Base-by-base conservation (phyloP, 2,329 filamentous ascomycete genomes). In the Ceratocystis colombiana region DNA sequence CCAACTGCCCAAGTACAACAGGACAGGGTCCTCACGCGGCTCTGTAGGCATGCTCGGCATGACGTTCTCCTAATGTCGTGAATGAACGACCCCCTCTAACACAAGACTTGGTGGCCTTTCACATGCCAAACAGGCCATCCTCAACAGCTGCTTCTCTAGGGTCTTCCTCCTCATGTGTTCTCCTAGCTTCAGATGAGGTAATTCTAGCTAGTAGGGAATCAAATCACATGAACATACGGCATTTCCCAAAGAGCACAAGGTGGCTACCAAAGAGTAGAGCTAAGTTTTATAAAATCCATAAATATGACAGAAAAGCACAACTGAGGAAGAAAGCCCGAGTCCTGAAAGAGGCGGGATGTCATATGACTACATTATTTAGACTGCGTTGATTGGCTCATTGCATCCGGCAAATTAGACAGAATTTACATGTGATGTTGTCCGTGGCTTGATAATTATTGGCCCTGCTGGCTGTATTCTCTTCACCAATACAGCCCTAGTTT, bases 381-480 rank as follows among this genome's bases (percentile, higher is more conserved):
- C n/a, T 45, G 50, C 25, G 61, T 44, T 48, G 20, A 63, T 63
- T 63, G 61, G 61, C 61, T 30, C 10, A 17, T 20, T 63, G 41
- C 25, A 37, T 15, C 61, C 44, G 41, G 61, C 15, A 50, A 28
- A 15, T 41, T 45, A 6, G 6, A 46, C 17, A 30, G 17, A 45
- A 48, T 62, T 62, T 22, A 15, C 61, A 62, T 62, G 61, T 62
- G 61, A 62, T 46, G 6, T 7, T n/a, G 55, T n/a, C 22, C 37
- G 37, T 28, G 48, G 25, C 7, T 25, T 59, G 46, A 33, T 33
- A 41, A 10, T 4, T 41, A 41, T 41, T 41, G 37, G 3, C 37
- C 37, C 37, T 41, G 10, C 10, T 41, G 10, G 37, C 37, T 12
- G 37, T 12, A 41, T 41, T 41, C 37, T 41, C 37, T 10, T 41